These are phyloP conservation scores for Fagus sylvatica DNA, from an alignment of 306 rosid genomes.

Conservation along the genomic window DNA sequence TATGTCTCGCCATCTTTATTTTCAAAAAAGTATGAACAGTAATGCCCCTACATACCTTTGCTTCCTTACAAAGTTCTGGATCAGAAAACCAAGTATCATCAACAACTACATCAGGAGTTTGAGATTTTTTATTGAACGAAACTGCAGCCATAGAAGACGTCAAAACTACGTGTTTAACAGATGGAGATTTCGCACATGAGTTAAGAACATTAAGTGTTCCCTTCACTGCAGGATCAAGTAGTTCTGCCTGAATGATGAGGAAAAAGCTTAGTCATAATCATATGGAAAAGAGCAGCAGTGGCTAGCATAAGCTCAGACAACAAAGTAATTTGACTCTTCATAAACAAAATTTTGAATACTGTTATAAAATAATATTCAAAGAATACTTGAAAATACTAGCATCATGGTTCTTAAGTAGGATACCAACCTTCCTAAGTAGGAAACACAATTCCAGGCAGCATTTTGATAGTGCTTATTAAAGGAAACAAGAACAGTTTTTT, in stretches of 20 bases:
- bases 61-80: conserved; percentile 37
- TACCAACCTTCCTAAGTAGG: too few relatives aligned
- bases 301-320: background rate
- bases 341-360: background rate
- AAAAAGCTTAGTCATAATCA: background rate
- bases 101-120: conserved; percentile 40
- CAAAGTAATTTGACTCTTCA: background rate
- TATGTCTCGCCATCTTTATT: background rate
- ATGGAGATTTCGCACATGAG: conserved; percentile 34
- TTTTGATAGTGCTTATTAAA: background rate
- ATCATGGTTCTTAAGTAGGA: background rate
- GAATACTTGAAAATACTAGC: background rate
- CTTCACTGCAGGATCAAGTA: conserved; percentile 58
- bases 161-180: conserved; percentile 52
- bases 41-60: conserved; percentile 30
- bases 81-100: conserved; percentile 61
- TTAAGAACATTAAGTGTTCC: conserved; percentile 60
- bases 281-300: background rate
- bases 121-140: conserved; percentile 33
- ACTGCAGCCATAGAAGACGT: conserved; percentile 59
- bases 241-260: conserved; percentile 41
- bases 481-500: background rate
- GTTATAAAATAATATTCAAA: background rate
- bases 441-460: background rate
- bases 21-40: background rate